Evolutionary conservation across 345 rosid genomes (phyloP).

Genomic region (Eucalyptus guilfoylei): DNA sequence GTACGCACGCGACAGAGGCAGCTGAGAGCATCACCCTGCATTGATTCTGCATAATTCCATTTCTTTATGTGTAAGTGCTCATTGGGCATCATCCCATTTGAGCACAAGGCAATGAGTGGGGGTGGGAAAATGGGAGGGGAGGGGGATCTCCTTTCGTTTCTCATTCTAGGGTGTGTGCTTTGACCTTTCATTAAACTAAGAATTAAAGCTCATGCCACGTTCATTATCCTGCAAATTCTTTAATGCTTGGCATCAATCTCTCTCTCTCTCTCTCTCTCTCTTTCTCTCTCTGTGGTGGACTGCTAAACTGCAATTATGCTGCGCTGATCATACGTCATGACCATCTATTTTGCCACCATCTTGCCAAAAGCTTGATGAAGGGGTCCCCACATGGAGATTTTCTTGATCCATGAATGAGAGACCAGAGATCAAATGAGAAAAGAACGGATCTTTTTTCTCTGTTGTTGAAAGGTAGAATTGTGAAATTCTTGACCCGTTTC

Average conservation of each 20-base stretch:
- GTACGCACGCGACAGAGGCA: neutral
- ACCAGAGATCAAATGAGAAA: neutral
- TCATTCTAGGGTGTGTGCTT: neutral
- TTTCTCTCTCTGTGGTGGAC: neutral
- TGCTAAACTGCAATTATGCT: neutral
- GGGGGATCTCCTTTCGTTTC: neutral
- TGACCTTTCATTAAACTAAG: neutral
- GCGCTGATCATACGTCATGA: neutral
- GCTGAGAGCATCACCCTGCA: neutral
- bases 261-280: neutral
- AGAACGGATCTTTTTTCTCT: neutral
- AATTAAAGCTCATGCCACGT: neutral
- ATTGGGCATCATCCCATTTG: neutral
- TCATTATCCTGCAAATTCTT: neutral
- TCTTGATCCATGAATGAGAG: neutral
- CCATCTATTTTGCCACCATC: neutral
- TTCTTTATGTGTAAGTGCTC: neutral
- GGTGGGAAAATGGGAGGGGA: neutral
- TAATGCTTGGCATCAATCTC: neutral
- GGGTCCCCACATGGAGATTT: slow-evolving; percentile 5
- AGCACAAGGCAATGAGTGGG: neutral
- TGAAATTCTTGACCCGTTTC: neutral
- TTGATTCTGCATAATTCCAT: neutral
- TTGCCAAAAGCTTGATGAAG: neutral
- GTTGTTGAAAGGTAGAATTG: neutral